phyloP scores from a whole-genome alignment of 768 basidiomycete genomes.

The Leccinellum rugosiceps region DNA sequence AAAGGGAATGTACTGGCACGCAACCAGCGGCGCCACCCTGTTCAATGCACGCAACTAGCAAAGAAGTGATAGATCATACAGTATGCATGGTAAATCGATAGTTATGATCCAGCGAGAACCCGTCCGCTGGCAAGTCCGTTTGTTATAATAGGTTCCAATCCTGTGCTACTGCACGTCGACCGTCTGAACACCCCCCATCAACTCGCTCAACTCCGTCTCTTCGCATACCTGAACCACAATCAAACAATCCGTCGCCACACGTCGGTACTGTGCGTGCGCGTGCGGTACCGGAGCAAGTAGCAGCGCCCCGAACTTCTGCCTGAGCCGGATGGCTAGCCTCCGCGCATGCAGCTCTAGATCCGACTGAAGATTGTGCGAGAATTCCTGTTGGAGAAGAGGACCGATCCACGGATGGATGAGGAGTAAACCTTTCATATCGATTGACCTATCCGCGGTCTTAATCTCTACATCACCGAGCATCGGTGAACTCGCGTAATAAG shows the following conservation, averaged over 20 bases:
- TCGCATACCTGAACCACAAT: background rate
- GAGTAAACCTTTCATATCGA: background rate
- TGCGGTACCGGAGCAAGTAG: background rate
- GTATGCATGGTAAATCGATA: no score
- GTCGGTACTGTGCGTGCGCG: background rate
- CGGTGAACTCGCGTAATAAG: background rate
- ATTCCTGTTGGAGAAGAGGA: background rate
- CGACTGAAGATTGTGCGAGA: background rate
- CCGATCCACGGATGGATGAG: background rate
- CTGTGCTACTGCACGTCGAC: background rate
- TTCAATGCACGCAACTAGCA: no score
- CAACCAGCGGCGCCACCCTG: no score
- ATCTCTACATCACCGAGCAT: background rate
- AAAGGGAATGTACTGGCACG: no score
- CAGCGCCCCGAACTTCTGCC: background rate
- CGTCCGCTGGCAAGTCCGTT: no score
- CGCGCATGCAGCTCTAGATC: background rate
- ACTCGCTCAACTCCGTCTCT: background rate
- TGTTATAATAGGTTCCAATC: background rate
- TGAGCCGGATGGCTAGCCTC: background rate
- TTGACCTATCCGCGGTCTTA: background rate
- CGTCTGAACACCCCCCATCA: background rate
- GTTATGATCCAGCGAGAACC: no score
- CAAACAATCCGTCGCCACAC: background rate
- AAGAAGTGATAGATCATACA: no score